Evolutionary conservation across 345 rosid species (phyloP).

Genomic region (Viola odorata): DNA sequence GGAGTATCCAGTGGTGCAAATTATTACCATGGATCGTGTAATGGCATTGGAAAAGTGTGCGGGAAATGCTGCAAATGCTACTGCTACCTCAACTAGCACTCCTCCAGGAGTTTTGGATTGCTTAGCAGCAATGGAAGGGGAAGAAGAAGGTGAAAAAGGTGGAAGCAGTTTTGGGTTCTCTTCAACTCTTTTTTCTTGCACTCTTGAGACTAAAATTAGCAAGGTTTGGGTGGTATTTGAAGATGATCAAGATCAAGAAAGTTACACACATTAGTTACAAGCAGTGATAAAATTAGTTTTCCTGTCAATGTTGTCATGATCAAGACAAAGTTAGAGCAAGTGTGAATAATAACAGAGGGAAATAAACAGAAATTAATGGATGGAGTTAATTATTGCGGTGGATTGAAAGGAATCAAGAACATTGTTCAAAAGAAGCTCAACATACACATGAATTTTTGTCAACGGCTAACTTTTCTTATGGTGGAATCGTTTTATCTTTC

Average conservation of each 20-base stretch:
- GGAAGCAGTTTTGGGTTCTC: constrained; percentile 13
- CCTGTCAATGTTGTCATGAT: too few relatives aligned
- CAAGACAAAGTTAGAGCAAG: too few relatives aligned
- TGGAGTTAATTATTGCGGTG: too few relatives aligned
- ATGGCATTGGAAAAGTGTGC: constrained; percentile 52
- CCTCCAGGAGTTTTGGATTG: neutral
- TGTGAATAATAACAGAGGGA: too few relatives aligned
- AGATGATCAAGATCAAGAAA: constrained; percentile 25
- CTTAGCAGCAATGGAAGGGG: constrained; percentile 1
- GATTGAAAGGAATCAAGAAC: too few relatives aligned
- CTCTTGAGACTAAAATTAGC: constrained; percentile 69
- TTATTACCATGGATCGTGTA: constrained; percentile 51
- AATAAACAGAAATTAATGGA: too few relatives aligned
- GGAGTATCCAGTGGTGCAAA: constrained; percentile 64
- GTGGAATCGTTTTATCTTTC: too few relatives aligned
- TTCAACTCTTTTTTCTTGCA: constrained; percentile 37
- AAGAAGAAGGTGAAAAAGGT: constrained; percentile 5
- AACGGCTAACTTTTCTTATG: too few relatives aligned
- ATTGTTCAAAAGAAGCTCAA: too few relatives aligned
- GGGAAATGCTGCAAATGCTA: constrained; percentile 7
- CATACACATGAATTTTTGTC: too few relatives aligned
- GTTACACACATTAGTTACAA: neutral
- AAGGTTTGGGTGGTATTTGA: constrained; percentile 78
- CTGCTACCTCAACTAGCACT: too few relatives aligned
- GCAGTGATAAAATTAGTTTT: too few relatives aligned